A percentile compares a stretch with the other conserved stretches of the same genome.
These are phyloP conservation scores for Paecilomyces dactylethromorphus DNA, from an alignment of 2,329 filamentous ascomycete species.

Conservation along the genomic window DNA sequence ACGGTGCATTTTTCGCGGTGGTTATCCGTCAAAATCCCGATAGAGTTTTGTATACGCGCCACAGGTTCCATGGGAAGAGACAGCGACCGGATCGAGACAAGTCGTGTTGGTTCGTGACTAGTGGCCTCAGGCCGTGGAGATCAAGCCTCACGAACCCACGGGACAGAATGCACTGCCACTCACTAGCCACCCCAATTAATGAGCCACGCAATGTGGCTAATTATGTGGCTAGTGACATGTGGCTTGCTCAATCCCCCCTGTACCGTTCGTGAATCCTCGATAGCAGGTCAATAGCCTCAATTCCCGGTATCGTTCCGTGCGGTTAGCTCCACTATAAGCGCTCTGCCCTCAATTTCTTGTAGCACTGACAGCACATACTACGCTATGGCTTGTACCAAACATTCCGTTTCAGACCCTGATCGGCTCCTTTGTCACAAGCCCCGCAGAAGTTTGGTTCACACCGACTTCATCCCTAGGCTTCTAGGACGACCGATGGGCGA, in stretches of 20 bases:
- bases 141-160: neutral
- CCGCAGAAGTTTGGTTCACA: neutral
- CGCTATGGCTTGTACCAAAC: neutral
- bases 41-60: too few relatives aligned
- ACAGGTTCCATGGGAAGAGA: too few relatives aligned
- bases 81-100: too few relatives aligned
- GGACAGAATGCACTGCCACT: neutral
- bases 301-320: neutral
- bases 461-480: neutral
- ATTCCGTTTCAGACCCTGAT: neutral
- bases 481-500: neutral
- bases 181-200: neutral
- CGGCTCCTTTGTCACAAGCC: neutral
- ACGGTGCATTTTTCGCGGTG: too few relatives aligned
- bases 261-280: constrained; percentile 6
- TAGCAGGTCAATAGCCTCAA: constrained; percentile 10
- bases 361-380: neutral
- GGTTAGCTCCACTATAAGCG: neutral
- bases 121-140: neutral
- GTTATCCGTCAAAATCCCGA: too few relatives aligned
- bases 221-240: neutral
- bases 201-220: neutral
- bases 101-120: neutral
- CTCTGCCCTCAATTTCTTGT: neutral
- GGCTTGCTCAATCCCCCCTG: neutral